phyloP scores from a whole-genome alignment of 331 rosid species.

The Quercus lobata region DNA sequence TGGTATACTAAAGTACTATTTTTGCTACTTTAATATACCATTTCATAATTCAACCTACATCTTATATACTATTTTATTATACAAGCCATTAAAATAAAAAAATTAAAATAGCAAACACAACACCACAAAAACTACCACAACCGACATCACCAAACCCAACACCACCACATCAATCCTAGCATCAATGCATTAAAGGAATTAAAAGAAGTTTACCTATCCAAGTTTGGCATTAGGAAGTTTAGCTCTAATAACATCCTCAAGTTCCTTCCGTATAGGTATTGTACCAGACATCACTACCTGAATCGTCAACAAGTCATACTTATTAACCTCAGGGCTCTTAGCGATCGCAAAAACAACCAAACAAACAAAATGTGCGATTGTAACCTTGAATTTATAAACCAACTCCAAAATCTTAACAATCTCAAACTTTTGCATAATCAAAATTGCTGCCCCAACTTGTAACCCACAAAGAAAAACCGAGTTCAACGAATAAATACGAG shows the following conservation, averaged over 20 bases:
- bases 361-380: slow-evolving; percentile 64
- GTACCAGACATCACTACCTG: slow-evolving; percentile 56
- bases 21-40: too few species aligned
- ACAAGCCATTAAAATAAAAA: too few species aligned
- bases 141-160: too few species aligned
- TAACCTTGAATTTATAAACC: slow-evolving; percentile 43
- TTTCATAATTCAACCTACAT: too few species aligned
- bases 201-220: slow-evolving; percentile 53
- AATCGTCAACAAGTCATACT: slow-evolving; percentile 62
- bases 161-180: too few species aligned
- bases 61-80: too few species aligned
- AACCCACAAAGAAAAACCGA: slow-evolving; percentile 61
- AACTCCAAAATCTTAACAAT: slow-evolving; percentile 32
- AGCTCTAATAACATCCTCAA: slow-evolving; percentile 55
- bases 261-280: slow-evolving; percentile 74
- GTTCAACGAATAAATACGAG: slow-evolving; percentile 62
- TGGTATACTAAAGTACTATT: too few species aligned
- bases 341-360: slow-evolving; percentile 58
- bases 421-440: slow-evolving; percentile 63
- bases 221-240: slow-evolving; percentile 62
- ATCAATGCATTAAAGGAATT: too few species aligned
- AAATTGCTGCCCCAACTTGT: slow-evolving; percentile 57
- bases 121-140: too few species aligned
- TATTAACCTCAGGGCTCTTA: slow-evolving; percentile 33
- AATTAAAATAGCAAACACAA: too few species aligned